Evolutionary conservation across 1,139 yeast species (phyloP).

Genomic region (Saccharomycopsis phalli): DNA sequence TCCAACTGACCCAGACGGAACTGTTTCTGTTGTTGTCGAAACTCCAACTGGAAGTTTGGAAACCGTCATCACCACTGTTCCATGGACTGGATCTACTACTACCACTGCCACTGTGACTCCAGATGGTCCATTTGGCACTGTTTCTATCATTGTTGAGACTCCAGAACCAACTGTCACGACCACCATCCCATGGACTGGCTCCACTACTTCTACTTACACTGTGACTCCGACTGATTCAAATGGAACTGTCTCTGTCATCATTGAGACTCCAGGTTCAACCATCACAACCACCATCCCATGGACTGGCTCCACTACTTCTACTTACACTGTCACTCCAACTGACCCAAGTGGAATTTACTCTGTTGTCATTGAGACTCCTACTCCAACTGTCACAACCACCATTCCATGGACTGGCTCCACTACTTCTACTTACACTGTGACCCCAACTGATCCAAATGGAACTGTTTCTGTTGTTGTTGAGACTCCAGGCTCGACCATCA

Average conservation of each 20-base stretch:
- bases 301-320: constrained; percentile 2
- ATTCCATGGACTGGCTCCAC: constrained; percentile 4
- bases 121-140: constrained; percentile 1
- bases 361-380: constrained; percentile 3
- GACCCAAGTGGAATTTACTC: constrained; percentile 1
- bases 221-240: background rate
- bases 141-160: constrained; percentile 3
- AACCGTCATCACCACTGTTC: constrained; percentile 1
- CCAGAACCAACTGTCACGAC: constrained; percentile 7
- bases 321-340: constrained; percentile 5
- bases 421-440: constrained; percentile 5
- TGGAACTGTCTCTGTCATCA: constrained; percentile 5
- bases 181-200: constrained; percentile 7
- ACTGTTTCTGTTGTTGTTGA: constrained; percentile 5
- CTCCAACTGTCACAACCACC: constrained; percentile 4
- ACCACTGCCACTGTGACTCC: constrained; percentile 2
- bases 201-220: background rate
- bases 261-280: constrained; percentile 4
- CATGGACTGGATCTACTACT: constrained; percentile 2
- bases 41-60: constrained; percentile 3
- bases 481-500: constrained; percentile 3
- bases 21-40: background rate
- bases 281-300: constrained; percentile 5
- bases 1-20: background rate
- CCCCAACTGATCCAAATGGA: constrained; percentile 4